These are phyloP conservation scores for Kazachstania martiniae DNA, from an alignment of 805 yeast species.

Conservation along the genomic window DNA sequence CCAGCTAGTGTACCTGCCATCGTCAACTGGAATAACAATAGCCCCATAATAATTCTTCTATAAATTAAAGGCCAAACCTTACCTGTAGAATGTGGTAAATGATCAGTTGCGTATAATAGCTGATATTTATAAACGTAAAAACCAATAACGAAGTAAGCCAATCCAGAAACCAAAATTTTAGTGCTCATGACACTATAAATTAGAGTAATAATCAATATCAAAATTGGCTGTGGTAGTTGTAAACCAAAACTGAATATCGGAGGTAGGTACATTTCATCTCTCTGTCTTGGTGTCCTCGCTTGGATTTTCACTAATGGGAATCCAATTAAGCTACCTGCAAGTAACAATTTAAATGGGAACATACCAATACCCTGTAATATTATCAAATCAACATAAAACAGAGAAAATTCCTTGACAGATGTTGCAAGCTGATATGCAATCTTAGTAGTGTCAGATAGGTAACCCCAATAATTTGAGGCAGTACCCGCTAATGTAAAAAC, in stretches of 20 bases:
- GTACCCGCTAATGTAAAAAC: constrained; percentile 94
- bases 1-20: constrained; percentile 84
- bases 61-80: constrained; percentile 90
- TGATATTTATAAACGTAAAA: constrained; percentile 87
- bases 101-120: constrained; percentile 79
- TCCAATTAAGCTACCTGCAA: constrained; percentile 66
- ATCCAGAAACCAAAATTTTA: constrained; percentile 74
- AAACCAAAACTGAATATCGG: constrained; percentile 89
- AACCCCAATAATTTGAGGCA: constrained; percentile 69
- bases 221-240: constrained; percentile 81
- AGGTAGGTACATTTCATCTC: constrained; percentile 65
- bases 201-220: constrained; percentile 73
- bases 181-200: constrained; percentile 86
- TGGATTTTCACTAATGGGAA: constrained; percentile 56
- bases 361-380: constrained; percentile 78
- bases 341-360: constrained; percentile 77
- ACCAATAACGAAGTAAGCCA: constrained; percentile 74
- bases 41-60: constrained; percentile 70
- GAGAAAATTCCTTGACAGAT: constrained; percentile 65
- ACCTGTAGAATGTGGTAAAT: constrained; percentile 94
- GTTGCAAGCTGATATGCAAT: constrained; percentile 80
- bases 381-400: constrained; percentile 83
- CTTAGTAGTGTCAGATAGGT: constrained; percentile 78
- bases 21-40: constrained; percentile 76
- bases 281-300: constrained; percentile 78